Base-by-base conservation (phyloP, 1,139 yeast species). In the Groenewaldozyma auringiensis region DNA sequence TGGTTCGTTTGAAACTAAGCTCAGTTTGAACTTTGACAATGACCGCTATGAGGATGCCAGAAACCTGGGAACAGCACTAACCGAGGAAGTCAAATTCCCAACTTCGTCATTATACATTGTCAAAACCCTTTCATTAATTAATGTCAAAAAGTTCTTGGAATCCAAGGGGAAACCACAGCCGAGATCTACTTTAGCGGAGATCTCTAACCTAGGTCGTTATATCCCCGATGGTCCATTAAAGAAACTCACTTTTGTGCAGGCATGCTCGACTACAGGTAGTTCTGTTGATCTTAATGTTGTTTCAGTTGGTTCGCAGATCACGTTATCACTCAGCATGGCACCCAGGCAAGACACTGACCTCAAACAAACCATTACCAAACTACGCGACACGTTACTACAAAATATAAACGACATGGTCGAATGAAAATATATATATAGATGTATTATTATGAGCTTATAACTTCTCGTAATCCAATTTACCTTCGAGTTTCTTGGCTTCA, bases 401-500 rank as follows among this genome's bases (percentile, higher is more conserved):
- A 18, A 17, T n/a, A 14, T 35, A 13, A 20, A 25, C 11, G 11
- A 11, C 6, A 25, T 8, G 29, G 11, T 21, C 33, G 20, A 4
- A 17, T 38, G 11, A 17, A 6, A 21, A 6, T 16, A 8, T 21
- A 21, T n/a, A 21, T 16, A 16, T 35, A 16, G 27, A 21, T 13
- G 17, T n/a, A 32, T 37, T n/a, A n/a, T n/a, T n/a, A n/a, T n/a
- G n/a, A n/a, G n/a, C n/a, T n/a, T 69, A 87, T 62, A 88, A 72
- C 74, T 88, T 88, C 70, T 89, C 94, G 64, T 92, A 92, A 61
- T 92, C 97, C 53, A 89, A 71, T 68, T 85, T 85, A 55, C 98
- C 97, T 70, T 94, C 99, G 66, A 94, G 78, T 69, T 92, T 94
- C 83, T 94, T 94, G 48, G 87, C 83, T 63, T 94, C 98, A 20